phyloP scores from a whole-genome alignment of 257 asterid genomes.

The Pogostemon cablin region DNA sequence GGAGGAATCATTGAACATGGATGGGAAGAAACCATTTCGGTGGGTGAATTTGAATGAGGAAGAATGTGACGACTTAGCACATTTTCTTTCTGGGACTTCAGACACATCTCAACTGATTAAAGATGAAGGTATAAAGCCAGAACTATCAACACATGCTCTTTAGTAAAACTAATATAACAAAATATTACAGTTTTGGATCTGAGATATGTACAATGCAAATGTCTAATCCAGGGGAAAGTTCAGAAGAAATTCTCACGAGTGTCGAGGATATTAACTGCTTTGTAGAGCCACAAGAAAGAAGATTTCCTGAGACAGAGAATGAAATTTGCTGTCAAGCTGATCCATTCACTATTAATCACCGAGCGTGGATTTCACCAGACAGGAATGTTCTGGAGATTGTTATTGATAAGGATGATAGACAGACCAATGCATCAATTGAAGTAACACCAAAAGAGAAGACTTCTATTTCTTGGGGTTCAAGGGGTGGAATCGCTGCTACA shows the following conservation, averaged over 20 bases:
- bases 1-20: conserved; percentile 54
- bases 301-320: conserved; percentile 35
- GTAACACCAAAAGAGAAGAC: conserved; percentile 70
- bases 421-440: conserved; percentile 41
- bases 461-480: conserved; percentile 48
- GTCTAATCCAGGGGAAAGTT: conserved; percentile 29
- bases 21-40: conserved; percentile 62
- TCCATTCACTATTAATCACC: conserved; percentile 35
- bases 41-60: conserved; percentile 79
- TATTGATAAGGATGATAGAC: conserved; percentile 49
- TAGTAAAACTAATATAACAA: conserved; percentile 29
- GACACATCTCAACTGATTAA: conserved; percentile 46
- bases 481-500: conserved; percentile 38
- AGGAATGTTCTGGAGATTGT: conserved; percentile 56
- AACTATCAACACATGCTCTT: conserved; percentile 32
- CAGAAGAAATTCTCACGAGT: conserved; percentile 35
- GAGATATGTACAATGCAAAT: conserved; percentile 32
- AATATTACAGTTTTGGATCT: conserved; percentile 30
- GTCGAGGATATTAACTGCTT: conserved; percentile 19
- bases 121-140: conserved; percentile 39
- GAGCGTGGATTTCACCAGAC: conserved; percentile 42
- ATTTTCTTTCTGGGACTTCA: conserved; percentile 79
- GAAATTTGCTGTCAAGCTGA: conserved; percentile 41
- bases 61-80: conserved; percentile 74
- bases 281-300: conserved; percentile 23